Conservation (phyloP, 2,329 filamentous ascomycete genomes). For the Cryphonectria naterciae region DNA sequence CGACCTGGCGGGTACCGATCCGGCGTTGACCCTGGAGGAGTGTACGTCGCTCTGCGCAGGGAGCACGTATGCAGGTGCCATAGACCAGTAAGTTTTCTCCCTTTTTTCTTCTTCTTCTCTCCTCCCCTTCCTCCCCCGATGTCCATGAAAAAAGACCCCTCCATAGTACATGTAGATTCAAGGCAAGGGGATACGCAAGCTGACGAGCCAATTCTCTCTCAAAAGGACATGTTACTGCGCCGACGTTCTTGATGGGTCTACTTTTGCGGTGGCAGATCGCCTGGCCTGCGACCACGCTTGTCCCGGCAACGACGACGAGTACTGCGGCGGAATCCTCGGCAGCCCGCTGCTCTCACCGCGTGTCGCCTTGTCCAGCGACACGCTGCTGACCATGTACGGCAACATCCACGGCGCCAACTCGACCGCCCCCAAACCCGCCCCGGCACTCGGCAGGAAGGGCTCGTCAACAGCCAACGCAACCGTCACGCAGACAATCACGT, state of each 20-base stretch:
- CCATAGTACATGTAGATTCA: background rate
- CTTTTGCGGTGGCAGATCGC: conserved; percentile 40
- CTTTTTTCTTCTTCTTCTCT: background rate
- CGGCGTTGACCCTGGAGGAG: conserved; percentile 25
- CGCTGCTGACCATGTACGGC: conserved; percentile 51
- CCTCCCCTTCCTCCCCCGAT: too few species aligned
- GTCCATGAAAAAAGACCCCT: background rate
- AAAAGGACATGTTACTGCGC: conserved; percentile 49
- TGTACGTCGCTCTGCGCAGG: conserved; percentile 20
- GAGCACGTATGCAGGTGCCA: conserved; percentile 24
- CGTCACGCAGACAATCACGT: conserved; percentile 28
- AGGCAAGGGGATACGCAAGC: background rate
- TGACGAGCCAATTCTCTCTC: background rate
- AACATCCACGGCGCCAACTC: conserved; percentile 36
- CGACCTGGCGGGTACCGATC: conserved; percentile 31
- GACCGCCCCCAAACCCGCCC: conserved; percentile 40
- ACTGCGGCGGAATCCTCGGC: conserved; percentile 46
- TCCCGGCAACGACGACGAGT: conserved; percentile 44
- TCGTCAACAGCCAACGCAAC: background rate
- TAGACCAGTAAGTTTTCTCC: conserved; percentile 6
- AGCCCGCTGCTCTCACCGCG: conserved; percentile 24
- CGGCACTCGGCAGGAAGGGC: conserved; percentile 34
- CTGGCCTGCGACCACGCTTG: conserved; percentile 44
- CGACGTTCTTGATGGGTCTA: conserved; percentile 43
- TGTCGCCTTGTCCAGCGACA: conserved; percentile 35